Evolutionary conservation across 257 asterid species (phyloP).

Genomic region (Ehretia macrophylla): DNA sequence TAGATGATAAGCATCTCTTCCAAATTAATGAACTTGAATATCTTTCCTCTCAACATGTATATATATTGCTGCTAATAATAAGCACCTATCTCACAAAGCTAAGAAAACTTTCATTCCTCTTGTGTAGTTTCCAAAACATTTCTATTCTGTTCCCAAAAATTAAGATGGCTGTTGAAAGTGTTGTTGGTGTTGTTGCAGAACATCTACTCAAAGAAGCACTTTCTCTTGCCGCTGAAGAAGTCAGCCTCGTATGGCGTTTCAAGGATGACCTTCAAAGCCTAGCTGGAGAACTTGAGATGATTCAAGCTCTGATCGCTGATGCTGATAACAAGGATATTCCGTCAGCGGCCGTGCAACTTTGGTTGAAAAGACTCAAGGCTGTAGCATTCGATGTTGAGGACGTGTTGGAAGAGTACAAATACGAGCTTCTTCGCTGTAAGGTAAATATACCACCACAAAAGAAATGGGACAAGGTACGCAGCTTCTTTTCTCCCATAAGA

Average conservation of each 20-base stretch:
- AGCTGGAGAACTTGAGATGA: neutral
- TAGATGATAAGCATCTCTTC: too few species aligned
- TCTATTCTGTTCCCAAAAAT: neutral
- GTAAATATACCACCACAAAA: neutral
- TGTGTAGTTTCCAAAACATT: too few species aligned
- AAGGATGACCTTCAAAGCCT: conserved; percentile 6
- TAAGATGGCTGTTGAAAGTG: neutral
- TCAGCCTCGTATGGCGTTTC: neutral
- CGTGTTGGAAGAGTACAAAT: neutral
- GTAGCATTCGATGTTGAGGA: conserved; percentile 6
- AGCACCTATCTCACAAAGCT: too few species aligned
- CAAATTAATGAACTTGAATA: too few species aligned
- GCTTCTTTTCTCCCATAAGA: neutral
- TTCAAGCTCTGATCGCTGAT: conserved; percentile 10
- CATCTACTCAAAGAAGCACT: neutral
- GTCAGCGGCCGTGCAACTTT: neutral
- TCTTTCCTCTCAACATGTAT: too few species aligned
- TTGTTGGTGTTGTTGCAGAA: neutral
- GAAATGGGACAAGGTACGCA: conserved; percentile 3
- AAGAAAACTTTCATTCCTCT: too few species aligned
- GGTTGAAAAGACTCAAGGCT: conserved; percentile 20
- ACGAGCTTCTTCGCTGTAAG: neutral
- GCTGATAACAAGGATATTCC: neutral
- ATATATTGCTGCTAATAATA: too few species aligned
- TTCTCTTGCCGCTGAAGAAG: neutral